Conservation (phyloP, 1,284 basidiomycete species). For the Malassezia dermatis region DNA sequence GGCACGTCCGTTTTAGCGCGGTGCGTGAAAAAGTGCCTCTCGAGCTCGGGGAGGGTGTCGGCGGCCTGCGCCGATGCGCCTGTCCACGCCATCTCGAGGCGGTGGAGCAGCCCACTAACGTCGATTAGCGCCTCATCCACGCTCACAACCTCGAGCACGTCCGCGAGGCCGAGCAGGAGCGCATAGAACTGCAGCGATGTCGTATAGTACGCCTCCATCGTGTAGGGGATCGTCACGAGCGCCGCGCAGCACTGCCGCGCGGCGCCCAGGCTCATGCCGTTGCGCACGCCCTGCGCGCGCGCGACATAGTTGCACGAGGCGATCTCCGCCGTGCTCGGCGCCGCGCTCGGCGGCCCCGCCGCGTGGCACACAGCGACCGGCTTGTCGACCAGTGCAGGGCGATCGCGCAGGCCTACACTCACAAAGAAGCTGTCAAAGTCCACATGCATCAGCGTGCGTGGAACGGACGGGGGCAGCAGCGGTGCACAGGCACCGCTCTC, state of each 20-base stretch:
- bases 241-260: slow-evolving; percentile 31
- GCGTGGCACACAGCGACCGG: slow-evolving; percentile 92
- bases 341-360: slow-evolving; percentile 12
- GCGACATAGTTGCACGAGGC: slow-evolving; percentile 92
- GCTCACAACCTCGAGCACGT: slow-evolving; percentile 86
- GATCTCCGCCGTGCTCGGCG: slow-evolving; percentile 57
- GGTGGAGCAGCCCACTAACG: slow-evolving; percentile 59
- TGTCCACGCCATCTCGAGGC: slow-evolving; percentile 21
- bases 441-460: slow-evolving; percentile 41
- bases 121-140: slow-evolving; percentile 92
- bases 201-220: slow-evolving; percentile 57
- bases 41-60: slow-evolving; percentile 16
- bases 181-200: slow-evolving; percentile 78
- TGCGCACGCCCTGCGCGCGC: slow-evolving; percentile 71
- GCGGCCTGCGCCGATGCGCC: slow-evolving; percentile 9
- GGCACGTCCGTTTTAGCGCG: neutral
- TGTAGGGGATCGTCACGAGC: slow-evolving; percentile 75
- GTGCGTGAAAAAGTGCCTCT: neutral
- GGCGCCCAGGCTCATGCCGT: slow-evolving; percentile 72
- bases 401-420: slow-evolving; percentile 32
- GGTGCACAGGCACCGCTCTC: slow-evolving; percentile 58
- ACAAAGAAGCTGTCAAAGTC: slow-evolving; percentile 93
- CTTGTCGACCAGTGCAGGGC: slow-evolving; percentile 47
- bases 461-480: slow-evolving; percentile 51
- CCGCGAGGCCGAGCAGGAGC: slow-evolving; percentile 74